Percentiles rank a stretch among this genome's conserved stretches.
Evolutionary conservation across 345 rosid genomes (phyloP).

Genomic region (Angophora floribunda): DNA sequence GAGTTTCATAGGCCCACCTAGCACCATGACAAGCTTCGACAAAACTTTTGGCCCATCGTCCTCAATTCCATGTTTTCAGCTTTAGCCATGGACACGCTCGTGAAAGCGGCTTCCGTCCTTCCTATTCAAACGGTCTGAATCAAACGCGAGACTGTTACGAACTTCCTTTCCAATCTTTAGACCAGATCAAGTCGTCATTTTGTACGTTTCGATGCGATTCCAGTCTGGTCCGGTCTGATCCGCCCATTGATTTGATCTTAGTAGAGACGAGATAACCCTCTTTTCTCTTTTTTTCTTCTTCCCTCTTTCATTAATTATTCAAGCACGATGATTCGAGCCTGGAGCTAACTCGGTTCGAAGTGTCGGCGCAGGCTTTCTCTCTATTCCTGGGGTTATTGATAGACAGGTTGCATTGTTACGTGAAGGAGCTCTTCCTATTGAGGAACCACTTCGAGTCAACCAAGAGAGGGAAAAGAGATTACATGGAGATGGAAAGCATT

Average conservation of each 20-base stretch:
- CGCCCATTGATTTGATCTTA: neutral
- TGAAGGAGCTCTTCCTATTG: neutral
- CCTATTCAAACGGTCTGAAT: neutral
- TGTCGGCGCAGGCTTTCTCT: conserved; percentile 19
- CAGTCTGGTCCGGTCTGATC: neutral
- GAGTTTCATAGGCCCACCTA: neutral
- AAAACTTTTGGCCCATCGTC: neutral
- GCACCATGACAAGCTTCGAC: neutral
- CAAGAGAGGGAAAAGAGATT: neutral
- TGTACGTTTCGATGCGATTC: neutral
- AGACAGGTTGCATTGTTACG: conserved; percentile 1
- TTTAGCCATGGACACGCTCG: neutral
- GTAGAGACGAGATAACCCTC: neutral
- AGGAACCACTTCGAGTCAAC: neutral
- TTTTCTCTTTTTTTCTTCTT: neutral
- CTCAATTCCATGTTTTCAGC: neutral
- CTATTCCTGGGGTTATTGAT: neutral
- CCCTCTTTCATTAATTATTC: neutral
- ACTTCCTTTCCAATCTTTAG: neutral
- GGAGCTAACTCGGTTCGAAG: neutral
- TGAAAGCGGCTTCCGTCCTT: neutral
- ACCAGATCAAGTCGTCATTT: neutral
- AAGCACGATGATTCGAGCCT: neutral
- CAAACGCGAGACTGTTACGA: neutral
- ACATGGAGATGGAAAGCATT: neutral